phyloP scores from a whole-genome alignment of 1,139 yeast species.

The Blastobotrys apis region DNA sequence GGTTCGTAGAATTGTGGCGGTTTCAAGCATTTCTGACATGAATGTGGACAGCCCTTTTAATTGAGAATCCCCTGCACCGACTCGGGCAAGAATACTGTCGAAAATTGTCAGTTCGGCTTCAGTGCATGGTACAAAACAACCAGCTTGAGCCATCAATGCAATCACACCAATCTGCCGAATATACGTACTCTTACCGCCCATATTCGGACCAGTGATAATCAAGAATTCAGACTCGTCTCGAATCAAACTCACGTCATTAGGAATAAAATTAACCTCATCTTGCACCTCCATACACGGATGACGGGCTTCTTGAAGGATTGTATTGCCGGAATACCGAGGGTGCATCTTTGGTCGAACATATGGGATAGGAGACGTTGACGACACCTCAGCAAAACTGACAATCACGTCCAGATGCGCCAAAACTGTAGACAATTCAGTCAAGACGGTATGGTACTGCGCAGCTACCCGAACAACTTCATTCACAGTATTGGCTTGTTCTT shows the following conservation, averaged over 20 bases:
- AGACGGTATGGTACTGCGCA: constrained; percentile 72
- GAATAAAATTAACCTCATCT: constrained; percentile 79
- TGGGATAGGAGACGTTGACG: constrained; percentile 78
- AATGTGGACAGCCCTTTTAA: constrained; percentile 94
- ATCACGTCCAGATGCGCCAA: constrained; percentile 80
- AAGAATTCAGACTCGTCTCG: constrained; percentile 58
- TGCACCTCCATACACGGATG: constrained; percentile 94
- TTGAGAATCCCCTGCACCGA: constrained; percentile 98
- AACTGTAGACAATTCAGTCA: constrained; percentile 59
- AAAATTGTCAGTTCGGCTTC: constrained; percentile 74
- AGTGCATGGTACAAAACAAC: constrained; percentile 80
- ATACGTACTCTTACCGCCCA: constrained; percentile 98
- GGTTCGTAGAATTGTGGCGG: constrained; percentile 82
- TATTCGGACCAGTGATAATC: constrained; percentile 94
- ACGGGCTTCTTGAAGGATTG: constrained; percentile 65
- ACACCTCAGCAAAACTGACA: constrained; percentile 77
- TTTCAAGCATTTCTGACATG: constrained; percentile 97
- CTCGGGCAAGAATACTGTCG: constrained; percentile 90
- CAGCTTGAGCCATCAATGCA: constrained; percentile 85
- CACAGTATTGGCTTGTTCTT: constrained; percentile 71
- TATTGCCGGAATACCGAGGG: constrained; percentile 49
- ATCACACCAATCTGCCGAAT: constrained; percentile 90
- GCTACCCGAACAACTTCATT: constrained; percentile 78
- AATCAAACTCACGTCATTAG: constrained; percentile 68
- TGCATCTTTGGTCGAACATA: constrained; percentile 69